Evolutionary conservation across 2,329 filamentous ascomycete species (phyloP).

Genomic region (Laburnicola sp.): DNA sequence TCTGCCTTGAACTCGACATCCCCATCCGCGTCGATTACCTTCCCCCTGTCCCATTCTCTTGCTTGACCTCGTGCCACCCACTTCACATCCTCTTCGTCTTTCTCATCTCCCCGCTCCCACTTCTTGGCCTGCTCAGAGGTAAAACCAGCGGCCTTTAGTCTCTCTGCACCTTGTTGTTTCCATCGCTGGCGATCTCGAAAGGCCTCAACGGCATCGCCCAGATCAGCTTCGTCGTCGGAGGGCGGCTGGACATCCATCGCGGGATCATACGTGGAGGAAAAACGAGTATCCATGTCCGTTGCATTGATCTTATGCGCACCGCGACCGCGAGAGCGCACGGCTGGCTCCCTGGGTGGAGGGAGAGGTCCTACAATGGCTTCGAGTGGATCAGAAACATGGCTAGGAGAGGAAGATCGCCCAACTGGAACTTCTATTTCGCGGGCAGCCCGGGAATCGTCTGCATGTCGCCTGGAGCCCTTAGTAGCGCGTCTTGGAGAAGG

Average conservation of each 20-base stretch:
- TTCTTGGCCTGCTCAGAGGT: slow-evolving; percentile 72
- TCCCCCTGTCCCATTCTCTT: slow-evolving; percentile 69
- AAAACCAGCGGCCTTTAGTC: slow-evolving; percentile 77
- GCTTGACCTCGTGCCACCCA: slow-evolving; percentile 73
- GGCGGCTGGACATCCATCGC: slow-evolving; percentile 57
- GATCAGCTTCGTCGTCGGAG: slow-evolving; percentile 63
- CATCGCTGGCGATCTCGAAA: slow-evolving; percentile 78
- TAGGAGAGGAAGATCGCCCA: slow-evolving; percentile 17
- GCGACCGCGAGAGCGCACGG: slow-evolving; percentile 47
- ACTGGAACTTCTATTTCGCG: slow-evolving; percentile 2
- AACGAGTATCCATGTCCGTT: slow-evolving; percentile 76
- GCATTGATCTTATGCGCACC: slow-evolving; percentile 34
- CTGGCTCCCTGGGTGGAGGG: slow-evolving; percentile 55
- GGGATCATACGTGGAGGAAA: slow-evolving; percentile 68
- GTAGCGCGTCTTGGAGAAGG: slow-evolving; percentile 16
- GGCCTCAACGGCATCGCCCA: slow-evolving; percentile 79
- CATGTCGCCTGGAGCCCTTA: neutral
- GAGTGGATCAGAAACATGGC: slow-evolving; percentile 68
- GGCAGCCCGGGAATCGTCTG: neutral
- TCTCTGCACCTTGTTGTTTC: slow-evolving; percentile 73
- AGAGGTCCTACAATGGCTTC: slow-evolving; percentile 76
- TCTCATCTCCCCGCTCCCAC: slow-evolving; percentile 66
- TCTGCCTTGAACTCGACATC: slow-evolving; percentile 54
- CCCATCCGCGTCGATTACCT: slow-evolving; percentile 60
- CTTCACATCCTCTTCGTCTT: slow-evolving; percentile 67